Percentiles rank a stretch among this genome's conserved stretches.
These are phyloP conservation scores for Cordyceps javanica DNA, from an alignment of 2,329 filamentous ascomycete species.

Conservation along the genomic window DNA sequence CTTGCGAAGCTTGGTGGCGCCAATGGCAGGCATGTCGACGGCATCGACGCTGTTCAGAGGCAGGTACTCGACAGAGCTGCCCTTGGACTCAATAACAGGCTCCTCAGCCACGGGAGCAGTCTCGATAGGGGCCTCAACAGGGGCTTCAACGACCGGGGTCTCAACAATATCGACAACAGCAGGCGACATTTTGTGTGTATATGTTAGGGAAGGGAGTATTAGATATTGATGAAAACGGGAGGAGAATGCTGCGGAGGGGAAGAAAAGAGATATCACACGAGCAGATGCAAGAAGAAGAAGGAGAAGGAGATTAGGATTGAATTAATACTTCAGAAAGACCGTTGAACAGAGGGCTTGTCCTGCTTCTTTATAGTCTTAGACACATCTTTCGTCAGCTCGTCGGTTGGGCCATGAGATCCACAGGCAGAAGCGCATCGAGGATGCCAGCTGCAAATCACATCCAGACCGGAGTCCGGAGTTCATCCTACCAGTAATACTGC, in stretches of 20 bases:
- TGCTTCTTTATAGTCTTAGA: constrained; percentile 8
- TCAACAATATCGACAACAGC: constrained; percentile 9
- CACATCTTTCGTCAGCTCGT: background rate
- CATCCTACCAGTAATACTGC: constrained; percentile 10
- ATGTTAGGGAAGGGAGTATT: background rate
- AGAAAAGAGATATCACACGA: background rate
- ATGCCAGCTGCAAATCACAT: constrained; percentile 1
- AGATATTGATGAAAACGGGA: background rate
- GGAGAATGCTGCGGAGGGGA: background rate
- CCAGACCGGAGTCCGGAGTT: constrained; percentile 8
- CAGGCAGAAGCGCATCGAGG: background rate
- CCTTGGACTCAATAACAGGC: constrained; percentile 8
- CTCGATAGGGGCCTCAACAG: background rate
- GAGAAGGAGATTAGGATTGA: background rate
- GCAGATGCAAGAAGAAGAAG: background rate
- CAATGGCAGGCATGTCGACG: constrained; percentile 17
- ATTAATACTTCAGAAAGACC: background rate
- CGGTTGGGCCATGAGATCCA: background rate
- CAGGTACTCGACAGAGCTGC: constrained; percentile 10
- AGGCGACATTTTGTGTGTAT: constrained; percentile 5
- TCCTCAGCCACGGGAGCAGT: background rate
- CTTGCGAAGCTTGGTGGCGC: constrained; percentile 32
- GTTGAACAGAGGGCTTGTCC: background rate
- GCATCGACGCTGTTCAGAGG: constrained; percentile 14
- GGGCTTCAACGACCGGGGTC: constrained; percentile 3